Base-by-base conservation (phyloP, 2,329 filamentous ascomycete genomes). In the Ophiostoma himal-ulmi region DNA sequence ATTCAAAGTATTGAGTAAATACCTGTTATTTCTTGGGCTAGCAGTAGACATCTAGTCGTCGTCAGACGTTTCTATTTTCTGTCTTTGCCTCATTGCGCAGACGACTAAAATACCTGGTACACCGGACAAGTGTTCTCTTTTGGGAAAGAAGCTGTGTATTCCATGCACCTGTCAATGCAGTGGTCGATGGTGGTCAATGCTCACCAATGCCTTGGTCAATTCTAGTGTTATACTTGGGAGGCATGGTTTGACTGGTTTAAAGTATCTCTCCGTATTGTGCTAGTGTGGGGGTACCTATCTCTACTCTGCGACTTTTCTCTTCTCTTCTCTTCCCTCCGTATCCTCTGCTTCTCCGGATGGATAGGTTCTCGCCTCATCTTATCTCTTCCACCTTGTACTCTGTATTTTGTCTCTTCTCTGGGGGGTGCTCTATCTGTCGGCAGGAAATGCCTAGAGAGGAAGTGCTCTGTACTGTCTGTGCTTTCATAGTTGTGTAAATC, bases 211-310 rank as follows among this genome's bases (percentile, higher is more conserved):
- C 52, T 57, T 57, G 30, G 22, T 57, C 52, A 57, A 26, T 26
- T n/a, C 44, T 48, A 48, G 44, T 6, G 17, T 48, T n/a, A 17
- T 48, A 48, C 44, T 48, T 20, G 44, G 44, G n/a, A 20, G 44
- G 3, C 17, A n/a, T 20, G 8, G 17, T 20, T 48, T 6, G 44
- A 20, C 44, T 48, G 17, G 10, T 30, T 13, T 17, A 10, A 57
- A 5, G 52, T 57, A 57, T 57, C 52, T 57, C 52, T 62, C 57
- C 26, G 34, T 34, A 14, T 11, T 34, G 11, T 34, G 10, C 26
- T 62, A 62, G 57, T 62, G 57, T 62, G 57, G 57, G 57, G 54
- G 54, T 60, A 60, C 54, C 26, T 60, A 60, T 60, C 26, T 62
- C 57, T 62, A 30, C 26, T 54, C 52, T 54, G 52, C 17, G 11